Evolutionary conservation across 768 basidiomycete genomes (phyloP).

Genomic region (Boletus barrowsii): DNA sequence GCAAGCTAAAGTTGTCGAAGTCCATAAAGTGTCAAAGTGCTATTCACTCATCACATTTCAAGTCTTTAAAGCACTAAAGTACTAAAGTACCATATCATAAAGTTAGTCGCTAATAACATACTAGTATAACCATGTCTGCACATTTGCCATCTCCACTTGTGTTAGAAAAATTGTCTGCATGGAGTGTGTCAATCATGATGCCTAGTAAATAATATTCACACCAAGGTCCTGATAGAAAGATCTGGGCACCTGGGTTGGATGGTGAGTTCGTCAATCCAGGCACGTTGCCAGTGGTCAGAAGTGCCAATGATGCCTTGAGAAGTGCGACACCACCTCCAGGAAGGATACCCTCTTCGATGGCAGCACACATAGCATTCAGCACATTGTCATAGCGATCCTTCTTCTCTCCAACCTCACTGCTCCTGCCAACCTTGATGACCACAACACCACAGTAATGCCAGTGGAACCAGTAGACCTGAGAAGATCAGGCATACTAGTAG

Average conservation of each 20-base stretch:
- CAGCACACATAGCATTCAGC: constrained; percentile 93
- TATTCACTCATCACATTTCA: too few species aligned
- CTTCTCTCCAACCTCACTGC: constrained; percentile 95
- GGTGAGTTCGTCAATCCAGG: constrained; percentile 46
- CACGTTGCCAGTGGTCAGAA: constrained; percentile 45
- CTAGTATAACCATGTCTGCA: too few species aligned
- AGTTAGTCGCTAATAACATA: too few species aligned
- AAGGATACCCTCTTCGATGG: constrained; percentile 97
- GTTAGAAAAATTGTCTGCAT: neutral
- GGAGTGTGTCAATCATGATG: neutral
- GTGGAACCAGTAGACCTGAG: constrained; percentile 89
- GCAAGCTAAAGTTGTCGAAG: too few species aligned
- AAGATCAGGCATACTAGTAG: constrained; percentile 74
- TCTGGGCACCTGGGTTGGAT: constrained; percentile 53
- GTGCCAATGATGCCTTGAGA: constrained; percentile 75
- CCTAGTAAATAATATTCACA: constrained; percentile 75
- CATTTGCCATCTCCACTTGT: neutral
- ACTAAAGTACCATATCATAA: too few species aligned
- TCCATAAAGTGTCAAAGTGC: too few species aligned
- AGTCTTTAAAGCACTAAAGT: too few species aligned
- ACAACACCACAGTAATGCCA: constrained; percentile 95
- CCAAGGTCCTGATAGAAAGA: constrained; percentile 92
- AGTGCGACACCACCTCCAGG: constrained; percentile 95
- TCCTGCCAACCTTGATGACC: constrained; percentile 96
- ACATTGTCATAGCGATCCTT: constrained; percentile 98